Percentiles rank a stretch among this genome's conserved stretches.
These are phyloP conservation scores for Coniochaeta prunicola DNA, from an alignment of 2,329 filamentous ascomycete species.

Conservation along the genomic window DNA sequence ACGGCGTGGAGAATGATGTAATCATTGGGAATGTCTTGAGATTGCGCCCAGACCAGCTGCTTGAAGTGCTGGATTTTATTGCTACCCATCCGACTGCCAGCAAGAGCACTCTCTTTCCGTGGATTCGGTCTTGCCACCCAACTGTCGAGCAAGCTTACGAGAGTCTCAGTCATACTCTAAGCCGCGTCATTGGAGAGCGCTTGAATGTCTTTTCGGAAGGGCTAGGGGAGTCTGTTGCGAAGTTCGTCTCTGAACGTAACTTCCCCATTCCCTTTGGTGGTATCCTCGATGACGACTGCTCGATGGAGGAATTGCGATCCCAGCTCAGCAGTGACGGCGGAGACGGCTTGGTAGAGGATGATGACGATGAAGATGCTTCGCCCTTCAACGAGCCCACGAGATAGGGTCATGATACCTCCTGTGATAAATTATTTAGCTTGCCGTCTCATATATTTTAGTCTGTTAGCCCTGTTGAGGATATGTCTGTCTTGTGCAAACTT, in stretches of 20 bases:
- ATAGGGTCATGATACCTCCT: neutral
- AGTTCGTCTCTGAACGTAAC: constrained; percentile 5
- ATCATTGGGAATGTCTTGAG: constrained; percentile 35
- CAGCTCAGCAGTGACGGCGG: neutral
- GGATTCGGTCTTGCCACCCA: constrained; percentile 31
- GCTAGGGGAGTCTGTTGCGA: neutral
- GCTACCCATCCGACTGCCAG: constrained; percentile 30
- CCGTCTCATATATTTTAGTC: neutral
- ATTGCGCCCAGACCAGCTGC: constrained; percentile 40
- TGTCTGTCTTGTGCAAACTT: neutral
- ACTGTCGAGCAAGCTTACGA: constrained; percentile 37
- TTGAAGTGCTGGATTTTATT: constrained; percentile 38
- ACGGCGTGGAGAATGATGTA: constrained; percentile 15
- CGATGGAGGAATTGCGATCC: neutral
- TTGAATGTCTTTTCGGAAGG: constrained; percentile 4
- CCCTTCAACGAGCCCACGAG: neutral
- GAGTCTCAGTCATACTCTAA: constrained; percentile 24
- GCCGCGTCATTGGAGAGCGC: constrained; percentile 13
- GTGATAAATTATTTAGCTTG: too few species aligned
- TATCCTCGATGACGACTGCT: constrained; percentile 2
- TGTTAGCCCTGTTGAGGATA: too few species aligned
- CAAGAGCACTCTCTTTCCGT: constrained; percentile 34
- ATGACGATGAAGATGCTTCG: neutral
- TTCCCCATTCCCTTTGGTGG: constrained; percentile 8
- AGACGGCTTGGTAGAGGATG: neutral